phyloP scores from a whole-genome alignment of 257 asterid genomes.

The Scutellaria baicalensis region DNA sequence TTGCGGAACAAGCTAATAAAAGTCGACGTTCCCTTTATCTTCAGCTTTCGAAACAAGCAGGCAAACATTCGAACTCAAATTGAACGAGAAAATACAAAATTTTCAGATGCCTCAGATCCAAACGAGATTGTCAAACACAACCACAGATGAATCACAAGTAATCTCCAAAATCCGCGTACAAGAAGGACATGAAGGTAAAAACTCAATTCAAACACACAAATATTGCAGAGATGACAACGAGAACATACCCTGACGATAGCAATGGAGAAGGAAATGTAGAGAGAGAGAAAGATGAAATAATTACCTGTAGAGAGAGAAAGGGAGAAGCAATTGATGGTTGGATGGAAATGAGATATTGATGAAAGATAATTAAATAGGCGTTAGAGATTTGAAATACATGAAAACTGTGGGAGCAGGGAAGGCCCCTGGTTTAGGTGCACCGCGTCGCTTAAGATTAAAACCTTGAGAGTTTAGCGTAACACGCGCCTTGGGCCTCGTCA shows the following conservation, averaged over 20 bases:
- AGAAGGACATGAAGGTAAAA: neutral
- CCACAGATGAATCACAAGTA: neutral
- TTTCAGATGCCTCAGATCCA: conserved; percentile 18
- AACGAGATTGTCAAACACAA: neutral
- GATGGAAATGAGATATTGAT: neutral
- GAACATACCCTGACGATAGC: conserved; percentile 3
- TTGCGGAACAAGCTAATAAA: neutral
- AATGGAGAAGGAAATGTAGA: neutral
- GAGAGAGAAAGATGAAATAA: neutral
- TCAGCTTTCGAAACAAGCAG: neutral
- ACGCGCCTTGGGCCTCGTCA: neutral
- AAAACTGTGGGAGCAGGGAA: neutral
- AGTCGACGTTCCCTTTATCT: neutral
- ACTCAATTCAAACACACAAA: neutral
- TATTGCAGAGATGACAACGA: neutral
- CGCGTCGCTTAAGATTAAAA: neutral
- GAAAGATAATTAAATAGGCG: neutral
- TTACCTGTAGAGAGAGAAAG: neutral
- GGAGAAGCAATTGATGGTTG: neutral
- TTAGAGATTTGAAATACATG: neutral
- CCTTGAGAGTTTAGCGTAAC: neutral
- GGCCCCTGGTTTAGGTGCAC: neutral
- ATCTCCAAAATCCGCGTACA: neutral
- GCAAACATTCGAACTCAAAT: neutral
- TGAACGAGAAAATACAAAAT: neutral